Conservation (phyloP, 129 eudicot genomes). For the Flaveria brownii region DNA sequence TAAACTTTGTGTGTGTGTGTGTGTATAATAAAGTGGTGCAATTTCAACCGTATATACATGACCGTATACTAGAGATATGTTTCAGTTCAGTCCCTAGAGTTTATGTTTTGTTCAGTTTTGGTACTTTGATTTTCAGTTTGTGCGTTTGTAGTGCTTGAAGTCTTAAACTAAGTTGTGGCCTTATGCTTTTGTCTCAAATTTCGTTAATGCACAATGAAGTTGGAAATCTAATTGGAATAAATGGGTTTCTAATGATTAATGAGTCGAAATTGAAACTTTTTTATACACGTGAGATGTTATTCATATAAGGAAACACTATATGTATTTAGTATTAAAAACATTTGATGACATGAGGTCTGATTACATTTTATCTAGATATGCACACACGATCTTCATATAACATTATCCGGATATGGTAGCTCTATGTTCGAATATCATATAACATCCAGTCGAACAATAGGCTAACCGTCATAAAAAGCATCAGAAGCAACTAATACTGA, state of each 20-base stretch:
- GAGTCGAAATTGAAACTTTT: too few relatives aligned
- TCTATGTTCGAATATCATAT: background rate
- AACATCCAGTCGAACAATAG: background rate
- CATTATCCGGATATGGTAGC: background rate
- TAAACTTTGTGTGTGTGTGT: slow-evolving; percentile 14
- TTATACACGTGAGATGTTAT: too few relatives aligned
- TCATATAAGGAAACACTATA: too few relatives aligned
- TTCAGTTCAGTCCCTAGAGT: background rate
- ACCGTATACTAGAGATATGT: slow-evolving; percentile 4
- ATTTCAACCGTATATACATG: slow-evolving; percentile 3
- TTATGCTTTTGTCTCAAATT: background rate
- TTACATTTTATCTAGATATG: too few relatives aligned
- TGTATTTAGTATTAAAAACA: too few relatives aligned
- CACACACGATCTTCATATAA: too few relatives aligned
- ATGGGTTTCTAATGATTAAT: background rate
- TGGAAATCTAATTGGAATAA: background rate
- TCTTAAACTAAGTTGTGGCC: background rate
- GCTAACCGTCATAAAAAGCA: background rate
- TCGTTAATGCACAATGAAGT: background rate
- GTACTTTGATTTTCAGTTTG: background rate
- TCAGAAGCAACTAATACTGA: background rate
- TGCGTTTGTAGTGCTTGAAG: slow-evolving; percentile 10
- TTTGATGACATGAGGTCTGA: too few relatives aligned
- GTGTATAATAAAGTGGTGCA: background rate
- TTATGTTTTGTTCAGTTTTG: background rate